Percentiles rank a stretch among this genome's conserved stretches.
Conservation (phyloP, 2,329 filamentous ascomycete genomes). For the Microdochium bolleyi region DNA sequence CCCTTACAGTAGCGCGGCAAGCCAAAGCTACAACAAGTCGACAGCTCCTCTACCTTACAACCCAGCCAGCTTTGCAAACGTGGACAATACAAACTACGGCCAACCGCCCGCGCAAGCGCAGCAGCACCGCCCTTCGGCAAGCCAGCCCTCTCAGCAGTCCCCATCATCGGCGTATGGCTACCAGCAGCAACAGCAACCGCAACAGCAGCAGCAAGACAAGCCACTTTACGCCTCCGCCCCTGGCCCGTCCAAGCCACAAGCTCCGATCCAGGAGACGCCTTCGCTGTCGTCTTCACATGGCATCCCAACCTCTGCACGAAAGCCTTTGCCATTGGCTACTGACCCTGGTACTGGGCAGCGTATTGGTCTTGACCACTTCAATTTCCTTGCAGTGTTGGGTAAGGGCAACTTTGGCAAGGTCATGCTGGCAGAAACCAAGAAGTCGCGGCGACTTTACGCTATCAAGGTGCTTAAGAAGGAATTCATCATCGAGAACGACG, state of each 20-base stretch:
- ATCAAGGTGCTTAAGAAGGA: slow-evolving; percentile 99
- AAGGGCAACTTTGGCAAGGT: slow-evolving; percentile 99
- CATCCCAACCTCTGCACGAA: slow-evolving; percentile 33
- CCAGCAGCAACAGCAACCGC: slow-evolving; percentile 19
- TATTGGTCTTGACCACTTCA: slow-evolving; percentile 97
- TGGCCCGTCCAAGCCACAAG: slow-evolving; percentile 28
- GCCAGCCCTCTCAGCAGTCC: slow-evolving; percentile 6
- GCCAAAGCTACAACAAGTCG: slow-evolving; percentile 16
- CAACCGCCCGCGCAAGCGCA: slow-evolving; percentile 25
- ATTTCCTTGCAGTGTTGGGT: slow-evolving; percentile 94
- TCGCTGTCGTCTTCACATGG: slow-evolving; percentile 22
- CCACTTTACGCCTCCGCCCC: slow-evolving; percentile 20
- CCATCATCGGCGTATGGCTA: slow-evolving; percentile 5
- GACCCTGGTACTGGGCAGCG: slow-evolving; percentile 68
- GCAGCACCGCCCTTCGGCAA: slow-evolving; percentile 21
- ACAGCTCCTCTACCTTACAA: slow-evolving; percentile 60
- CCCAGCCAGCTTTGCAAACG: slow-evolving; percentile 66
- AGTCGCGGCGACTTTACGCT: slow-evolving; percentile 82
- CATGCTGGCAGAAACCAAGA: slow-evolving; percentile 97
- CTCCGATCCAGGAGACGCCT: slow-evolving; percentile 26
- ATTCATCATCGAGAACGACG: slow-evolving; percentile 99
- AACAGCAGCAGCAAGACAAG: slow-evolving; percentile 14
- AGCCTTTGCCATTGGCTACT: slow-evolving; percentile 63
- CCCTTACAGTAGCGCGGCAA: slow-evolving; percentile 11
- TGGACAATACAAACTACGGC: slow-evolving; percentile 36